These are phyloP conservation scores for Leccinum olivaceopallidum DNA, from an alignment of 768 basidiomycete genomes.

Conservation along the genomic window DNA sequence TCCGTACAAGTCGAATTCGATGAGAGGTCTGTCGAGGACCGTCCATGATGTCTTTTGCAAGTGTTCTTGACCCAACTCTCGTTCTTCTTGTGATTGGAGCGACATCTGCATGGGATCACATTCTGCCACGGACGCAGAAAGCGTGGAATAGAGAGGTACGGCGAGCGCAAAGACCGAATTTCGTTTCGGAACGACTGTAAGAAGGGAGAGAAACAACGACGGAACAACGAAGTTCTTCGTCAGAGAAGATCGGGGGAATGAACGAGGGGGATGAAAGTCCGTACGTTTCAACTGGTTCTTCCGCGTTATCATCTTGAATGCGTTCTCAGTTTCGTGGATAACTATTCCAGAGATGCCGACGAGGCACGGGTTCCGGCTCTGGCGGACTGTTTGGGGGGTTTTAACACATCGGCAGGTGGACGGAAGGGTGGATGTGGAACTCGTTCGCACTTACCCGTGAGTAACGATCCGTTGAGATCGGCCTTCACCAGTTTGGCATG, in stretches of 20 bases:
- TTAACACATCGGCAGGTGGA: background rate
- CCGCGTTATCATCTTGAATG: constrained; percentile 78
- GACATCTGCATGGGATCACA: background rate
- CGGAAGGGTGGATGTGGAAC: background rate
- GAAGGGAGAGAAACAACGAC: background rate
- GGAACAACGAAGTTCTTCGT: background rate
- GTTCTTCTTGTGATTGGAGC: constrained; percentile 3
- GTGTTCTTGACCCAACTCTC: background rate
- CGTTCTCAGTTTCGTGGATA: constrained; percentile 86
- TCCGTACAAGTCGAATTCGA: constrained; percentile 79
- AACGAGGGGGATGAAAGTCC: constrained; percentile 7
- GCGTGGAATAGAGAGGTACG: constrained; percentile 67
- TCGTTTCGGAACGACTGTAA: constrained; percentile 73
- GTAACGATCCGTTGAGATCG: constrained; percentile 80
- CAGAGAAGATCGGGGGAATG: background rate
- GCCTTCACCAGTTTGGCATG: constrained; percentile 89
- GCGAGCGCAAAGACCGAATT: constrained; percentile 72
- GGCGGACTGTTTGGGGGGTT: constrained; percentile 49
- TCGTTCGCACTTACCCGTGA: constrained; percentile 55
- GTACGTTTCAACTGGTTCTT: constrained; percentile 69
- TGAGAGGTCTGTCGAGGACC: constrained; percentile 61
- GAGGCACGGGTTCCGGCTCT: constrained; percentile 75
- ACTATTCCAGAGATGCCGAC: constrained; percentile 80
- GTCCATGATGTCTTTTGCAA: constrained; percentile 32
- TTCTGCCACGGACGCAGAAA: constrained; percentile 36